Percentiles rank a stretch among this genome's conserved stretches.
phyloP scores from a whole-genome alignment of 2,329 filamentous ascomycete species.

The Immersiporthe knoxdaviesiana region DNA sequence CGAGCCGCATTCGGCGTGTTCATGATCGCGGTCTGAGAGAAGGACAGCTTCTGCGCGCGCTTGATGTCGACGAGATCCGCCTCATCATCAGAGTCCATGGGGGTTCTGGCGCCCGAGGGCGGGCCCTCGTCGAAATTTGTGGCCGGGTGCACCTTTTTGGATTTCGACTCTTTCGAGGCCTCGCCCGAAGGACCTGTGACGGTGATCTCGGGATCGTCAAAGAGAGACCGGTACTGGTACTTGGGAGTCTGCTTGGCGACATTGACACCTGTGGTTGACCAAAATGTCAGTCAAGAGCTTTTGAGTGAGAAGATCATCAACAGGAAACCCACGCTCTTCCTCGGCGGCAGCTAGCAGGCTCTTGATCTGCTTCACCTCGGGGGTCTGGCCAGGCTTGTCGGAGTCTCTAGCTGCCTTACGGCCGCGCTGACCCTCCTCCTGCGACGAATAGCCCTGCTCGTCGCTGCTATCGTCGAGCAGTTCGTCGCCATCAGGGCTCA shows the following conservation, averaged over 20 bases:
- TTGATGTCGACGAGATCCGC: slow-evolving; percentile 83
- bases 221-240: slow-evolving; percentile 65
- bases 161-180: slow-evolving; percentile 54
- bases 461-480: slow-evolving; percentile 69
- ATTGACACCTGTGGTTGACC: slow-evolving; percentile 48
- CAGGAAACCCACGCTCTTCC: slow-evolving; percentile 69
- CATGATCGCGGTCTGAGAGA: slow-evolving; percentile 79
- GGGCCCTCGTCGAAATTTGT: slow-evolving; percentile 80
- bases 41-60: slow-evolving; percentile 80
- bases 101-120: slow-evolving; percentile 57
- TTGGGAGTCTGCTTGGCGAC: slow-evolving; percentile 53
- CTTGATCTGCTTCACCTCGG: slow-evolving; percentile 47
- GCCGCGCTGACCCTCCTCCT: slow-evolving; percentile 68
- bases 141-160: slow-evolving; percentile 72
- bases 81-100: slow-evolving; percentile 82
- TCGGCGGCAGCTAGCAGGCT: slow-evolving; percentile 75
- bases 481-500: slow-evolving; percentile 67
- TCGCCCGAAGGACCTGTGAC: slow-evolving; percentile 67
- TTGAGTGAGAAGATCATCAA: background rate
- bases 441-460: slow-evolving; percentile 61
- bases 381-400: slow-evolving; percentile 34
- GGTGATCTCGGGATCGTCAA: slow-evolving; percentile 68
- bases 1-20: slow-evolving; percentile 77
- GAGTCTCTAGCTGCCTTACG: slow-evolving; percentile 56
- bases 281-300: background rate